Base-by-base conservation (phyloP, 139 green algal genomes). In the Chlorella sp. region DNA sequence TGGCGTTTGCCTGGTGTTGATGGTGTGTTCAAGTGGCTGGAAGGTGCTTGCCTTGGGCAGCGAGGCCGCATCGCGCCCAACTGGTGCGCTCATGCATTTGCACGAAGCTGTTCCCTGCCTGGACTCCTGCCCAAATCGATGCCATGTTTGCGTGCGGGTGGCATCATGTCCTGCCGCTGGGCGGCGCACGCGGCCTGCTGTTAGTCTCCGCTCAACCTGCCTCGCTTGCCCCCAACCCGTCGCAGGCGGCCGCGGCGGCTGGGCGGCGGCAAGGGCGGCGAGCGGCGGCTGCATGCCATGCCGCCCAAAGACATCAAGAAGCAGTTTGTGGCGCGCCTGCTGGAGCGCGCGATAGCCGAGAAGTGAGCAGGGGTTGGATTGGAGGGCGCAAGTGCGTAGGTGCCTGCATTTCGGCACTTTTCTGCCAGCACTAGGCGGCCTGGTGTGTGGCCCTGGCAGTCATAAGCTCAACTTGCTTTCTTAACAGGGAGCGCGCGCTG, bases 221-320 rank as follows among this genome's bases (percentile, higher is more conserved):
- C 17, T 28, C 46, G 28, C 34, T 73, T 30, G n/a, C 46, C 0
- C 72, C 34, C 72, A 38, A 5, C 73, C 32, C 32, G 32, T 2
- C 77, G 76, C 89, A 96, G 92, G 94, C 88, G 85, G 73, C 94
- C 95, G 11, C 84, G 92, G 75, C 87, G 93, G 24, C 81, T 98
- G 28, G 94, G 89, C 60, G 95, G 95, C 62, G 95, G 95, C 30
- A 91, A 96, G 72, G 93, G 94, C n/a, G 94, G 92, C 26, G 92
- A 95, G 48, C 85, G 84, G 16, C 84, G 95, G 0, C 76, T 86
- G 60, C 34, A 41, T 3, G 34, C 72, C 14, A 60, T 41, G 20
- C 82, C 77, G 13, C 68, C 93, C 34, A 96, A 95, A 86, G 75
- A 90, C 74, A 80, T 90, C 0, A 93, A 94, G 76, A 92, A 92